These are phyloP conservation scores for maize (Zea mays) DNA, from an alignment of 176 grass and related monocot species.

Conservation along the genomic window Zm-B73-REFERENCE-NAM-5.0 NC_050097.1:173652501-173653000, in stretches of 20 bases:
- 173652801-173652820: no score
- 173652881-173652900: no score
- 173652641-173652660: neutral
- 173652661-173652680: neutral
- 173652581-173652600: constrained; percentile 24
- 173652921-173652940: no score
- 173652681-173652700: constrained; percentile 7
- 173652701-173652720: neutral
- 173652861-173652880: no score
- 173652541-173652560: constrained; percentile 38
- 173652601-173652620: constrained; percentile 5
- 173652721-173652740: neutral
- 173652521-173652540: neutral
- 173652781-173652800: neutral
- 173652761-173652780: neutral
- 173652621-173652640: constrained; percentile 51
- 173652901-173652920: no score
- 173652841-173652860: no score
- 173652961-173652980: no score
- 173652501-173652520: neutral
- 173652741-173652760: neutral
- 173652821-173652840: no score
- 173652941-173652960: no score
- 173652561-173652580: constrained; percentile 46
- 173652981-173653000: no score